Conservation (phyloP, 139 green algal genomes). For the Chlamydomonas incerta region DNA sequence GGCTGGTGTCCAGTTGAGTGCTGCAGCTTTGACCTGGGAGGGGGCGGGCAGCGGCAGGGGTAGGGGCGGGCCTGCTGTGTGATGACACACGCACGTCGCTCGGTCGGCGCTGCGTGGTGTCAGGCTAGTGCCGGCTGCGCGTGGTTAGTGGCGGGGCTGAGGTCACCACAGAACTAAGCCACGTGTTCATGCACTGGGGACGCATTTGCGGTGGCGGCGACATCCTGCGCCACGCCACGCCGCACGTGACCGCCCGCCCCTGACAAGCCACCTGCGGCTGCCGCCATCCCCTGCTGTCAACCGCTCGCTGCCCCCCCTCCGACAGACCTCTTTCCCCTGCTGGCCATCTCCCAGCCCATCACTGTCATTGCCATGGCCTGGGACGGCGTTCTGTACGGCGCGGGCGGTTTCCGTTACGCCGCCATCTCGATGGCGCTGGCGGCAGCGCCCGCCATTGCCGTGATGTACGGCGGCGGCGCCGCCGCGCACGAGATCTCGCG, state of each 20-base stretch:
- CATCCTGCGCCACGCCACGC: no score
- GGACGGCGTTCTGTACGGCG: slow-evolving; percentile 84
- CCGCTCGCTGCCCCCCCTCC: neutral
- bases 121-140: no score
- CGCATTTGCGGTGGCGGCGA: no score
- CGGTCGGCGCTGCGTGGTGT: no score
- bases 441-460: slow-evolving; percentile 3
- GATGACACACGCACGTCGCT: no score
- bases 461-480: slow-evolving; percentile 19
- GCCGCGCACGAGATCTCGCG: neutral
- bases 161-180: no score
- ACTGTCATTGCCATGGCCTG: slow-evolving; percentile 82
- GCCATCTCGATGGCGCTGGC: slow-evolving; percentile 34
- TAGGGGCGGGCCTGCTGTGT: no score
- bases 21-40: neutral
- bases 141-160: no score
- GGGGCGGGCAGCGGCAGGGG: no score
- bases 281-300: neutral
- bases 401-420: slow-evolving; percentile 76
- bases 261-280: no score
- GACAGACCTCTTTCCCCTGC: slow-evolving; percentile 69
- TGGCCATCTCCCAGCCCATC: slow-evolving; percentile 75
- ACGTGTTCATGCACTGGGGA: no score
- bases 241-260: no score
- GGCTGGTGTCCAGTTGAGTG: slow-evolving; percentile 28